Base-by-base conservation (phyloP, 1,139 yeast species). In the Hyphopichia wangnamkhiaoensis region DNA sequence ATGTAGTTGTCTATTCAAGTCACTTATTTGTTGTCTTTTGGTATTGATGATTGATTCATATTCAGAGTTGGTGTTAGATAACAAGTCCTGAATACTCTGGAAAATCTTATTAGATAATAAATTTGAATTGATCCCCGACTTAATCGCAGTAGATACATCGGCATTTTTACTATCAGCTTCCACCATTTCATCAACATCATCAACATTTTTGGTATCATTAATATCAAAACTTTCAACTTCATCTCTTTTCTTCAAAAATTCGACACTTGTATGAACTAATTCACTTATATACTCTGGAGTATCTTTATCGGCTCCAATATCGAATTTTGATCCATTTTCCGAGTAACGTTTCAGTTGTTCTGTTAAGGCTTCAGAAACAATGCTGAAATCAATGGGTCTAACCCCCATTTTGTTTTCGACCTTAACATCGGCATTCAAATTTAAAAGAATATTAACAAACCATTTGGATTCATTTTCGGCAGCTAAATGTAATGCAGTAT, bases 401-500 rank as follows among this genome's bases (percentile, higher is more conserved):
- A 90, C 74, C 0, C 96, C 96, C 6, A 91, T 84, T 38, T 87
- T 84, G 57, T 93, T 94, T 4, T 90, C 77, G 33, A 88, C 70
- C 30, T 74, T 72, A 3, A 88, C 79, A 55, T 90, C 94, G 1
- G 98, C 98, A 24, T 94, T 93, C 34, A 93, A 82, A 48, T 85
- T 95, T 18, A 93, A 58, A 39, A 93, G 71, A 39, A 89, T 82
- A 44, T 85, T 89, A 16, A 89, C 86, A 44, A 93, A 81, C 63
- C 91, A 82, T 48, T 78, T 80, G 51, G 86, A 84, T 23, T 96
- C 97, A 37, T 84, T 76, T 54, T 95, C 83, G 0, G 96, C 94
- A 0, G 98, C 97, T 43, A 90, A 79, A 58, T 91, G 95, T 42
- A 93, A 69, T 39, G 93, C 82, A 0, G 96, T 89, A 55, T 91